phyloP scores from a whole-genome alignment of 1,284 basidiomycete species.

The Ceratobasidium sp. region DNA sequence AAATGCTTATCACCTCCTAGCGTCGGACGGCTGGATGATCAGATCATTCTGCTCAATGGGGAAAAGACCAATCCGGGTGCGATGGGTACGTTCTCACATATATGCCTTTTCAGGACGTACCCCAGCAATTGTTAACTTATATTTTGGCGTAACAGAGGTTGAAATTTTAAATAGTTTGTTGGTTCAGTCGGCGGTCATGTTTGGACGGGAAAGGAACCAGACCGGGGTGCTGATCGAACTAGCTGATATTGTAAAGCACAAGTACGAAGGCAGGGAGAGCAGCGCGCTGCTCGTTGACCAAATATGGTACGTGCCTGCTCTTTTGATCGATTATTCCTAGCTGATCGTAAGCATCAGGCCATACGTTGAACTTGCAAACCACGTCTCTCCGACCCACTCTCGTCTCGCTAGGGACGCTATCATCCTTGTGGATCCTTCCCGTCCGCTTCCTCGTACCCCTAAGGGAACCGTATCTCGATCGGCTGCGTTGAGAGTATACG shows the following conservation, averaged over 20 bases:
- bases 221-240: conserved; percentile 61
- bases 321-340: conserved; percentile 18
- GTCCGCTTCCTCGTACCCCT: conserved; percentile 32
- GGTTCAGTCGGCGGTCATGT: conserved; percentile 55
- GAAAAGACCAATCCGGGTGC: conserved; percentile 58
- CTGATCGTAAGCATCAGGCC: conserved; percentile 50
- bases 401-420: conserved; percentile 57
- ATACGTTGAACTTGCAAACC: conserved; percentile 60
- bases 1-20: background rate
- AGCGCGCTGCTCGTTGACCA: conserved; percentile 54
- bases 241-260: conserved; percentile 51
- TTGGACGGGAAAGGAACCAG: conserved; percentile 60
- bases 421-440: background rate
- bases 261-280: conserved; percentile 53
- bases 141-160: conserved; percentile 37
- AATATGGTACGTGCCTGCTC: conserved; percentile 54
- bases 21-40: conserved; percentile 45
- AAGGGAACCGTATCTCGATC: conserved; percentile 44
- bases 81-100: conserved; percentile 53
- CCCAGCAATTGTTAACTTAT: background rate
- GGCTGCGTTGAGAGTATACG: conserved; percentile 43
- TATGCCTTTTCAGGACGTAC: conserved; percentile 50
- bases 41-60: conserved; percentile 45
- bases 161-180: conserved; percentile 55
- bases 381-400: conserved; percentile 56